phyloP scores from a whole-genome alignment of 108 stramenopile species.

The Fragilaria radians region DNA sequence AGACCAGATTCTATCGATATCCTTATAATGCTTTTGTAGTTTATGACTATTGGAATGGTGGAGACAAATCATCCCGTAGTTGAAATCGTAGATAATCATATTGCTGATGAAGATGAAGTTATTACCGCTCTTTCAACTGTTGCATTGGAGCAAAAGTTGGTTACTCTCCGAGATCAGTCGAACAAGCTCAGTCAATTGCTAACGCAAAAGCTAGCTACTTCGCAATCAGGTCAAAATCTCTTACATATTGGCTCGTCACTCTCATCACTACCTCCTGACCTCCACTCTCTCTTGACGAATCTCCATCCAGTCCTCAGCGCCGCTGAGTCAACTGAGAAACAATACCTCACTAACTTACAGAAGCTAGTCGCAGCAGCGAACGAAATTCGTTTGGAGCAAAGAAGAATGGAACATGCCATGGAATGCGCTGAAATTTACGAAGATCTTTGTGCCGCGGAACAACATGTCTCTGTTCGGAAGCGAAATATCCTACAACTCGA shows the following conservation, averaged over 20 bases:
- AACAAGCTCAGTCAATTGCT: constrained; percentile 59
- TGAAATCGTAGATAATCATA: too few species aligned
- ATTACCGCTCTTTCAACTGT: constrained; percentile 35
- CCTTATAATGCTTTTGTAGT: too few species aligned
- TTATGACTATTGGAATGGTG: too few species aligned
- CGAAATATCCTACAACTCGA: background rate
- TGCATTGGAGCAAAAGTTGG: constrained; percentile 34
- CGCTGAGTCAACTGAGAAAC: constrained; percentile 42
- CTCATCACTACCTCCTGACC: constrained; percentile 70
- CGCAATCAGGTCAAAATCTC: constrained; percentile 76
- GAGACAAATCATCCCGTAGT: too few species aligned
- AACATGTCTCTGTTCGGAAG: constrained; percentile 15
- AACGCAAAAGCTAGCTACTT: constrained; percentile 74
- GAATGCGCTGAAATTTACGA: constrained; percentile 62
- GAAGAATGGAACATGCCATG: constrained; percentile 35
- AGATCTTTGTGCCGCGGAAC: constrained; percentile 66
- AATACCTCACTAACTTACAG: constrained; percentile 39
- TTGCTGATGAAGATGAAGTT: background rate
- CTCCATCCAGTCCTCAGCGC: constrained; percentile 51
- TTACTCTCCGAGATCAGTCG: constrained; percentile 42
- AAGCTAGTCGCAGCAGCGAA: constrained; percentile 40
- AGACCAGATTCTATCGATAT: too few species aligned
- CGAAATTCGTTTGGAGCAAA: constrained; percentile 34
- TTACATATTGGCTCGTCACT: constrained; percentile 77
- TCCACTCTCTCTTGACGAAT: constrained; percentile 58